Evolutionary conservation across 2,329 filamentous ascomycete species (phyloP), one percentile per base, ranked within the genome.

Genomic region (Proliferodiscus dingleyae): DNA sequence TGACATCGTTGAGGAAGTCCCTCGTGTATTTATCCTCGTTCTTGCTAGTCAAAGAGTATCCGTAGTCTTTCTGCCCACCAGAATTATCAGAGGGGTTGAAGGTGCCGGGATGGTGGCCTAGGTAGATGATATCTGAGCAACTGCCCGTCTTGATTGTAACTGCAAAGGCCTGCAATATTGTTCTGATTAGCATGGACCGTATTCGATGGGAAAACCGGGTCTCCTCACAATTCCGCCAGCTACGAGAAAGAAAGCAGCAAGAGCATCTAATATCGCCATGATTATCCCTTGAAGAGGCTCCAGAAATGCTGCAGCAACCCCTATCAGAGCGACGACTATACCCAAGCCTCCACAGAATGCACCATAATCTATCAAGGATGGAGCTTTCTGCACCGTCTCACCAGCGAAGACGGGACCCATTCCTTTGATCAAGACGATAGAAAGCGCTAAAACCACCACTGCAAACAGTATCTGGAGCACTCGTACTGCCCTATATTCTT

Each of bases 221-320:
- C 5, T 5, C 51, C 56, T 49, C 56, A 62, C 60, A 21, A 56
- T 46, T 21, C 46, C 59, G 8, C 56, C 60, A 29, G 60, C 58
- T 8, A 61, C 43, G 15, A 60, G 40, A 36, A 62, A 55, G 38
- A 62, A 58, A 1, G 50, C 19, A 1, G 60, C 54, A 21, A 61
- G 9, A 0, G 16, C 52, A 41, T 62, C 60, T 3, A 59, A 32
- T 3, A 18, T 39, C 2, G 59, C 42, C 23, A 57, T 54, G 2
- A 60, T 45, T 0, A 59, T 41, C 5, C 57, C 58, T 43, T 57
- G 51, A 4, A 61, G 37, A 2, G 39, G 4, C 13, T 61, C 57
- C 5, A 60, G 28, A 15, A 60, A 61, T 11, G 47, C 37, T 10
- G 56, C 50, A 2, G 33, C 45, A 6, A 61, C 36, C 1, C 59